A percentile compares a stretch with the other conserved stretches of the same genome.
These are phyloP conservation scores for Neurospora sp. DNA, from an alignment of 495 filamentous ascomycete species.

Conservation along the genomic window DNA sequence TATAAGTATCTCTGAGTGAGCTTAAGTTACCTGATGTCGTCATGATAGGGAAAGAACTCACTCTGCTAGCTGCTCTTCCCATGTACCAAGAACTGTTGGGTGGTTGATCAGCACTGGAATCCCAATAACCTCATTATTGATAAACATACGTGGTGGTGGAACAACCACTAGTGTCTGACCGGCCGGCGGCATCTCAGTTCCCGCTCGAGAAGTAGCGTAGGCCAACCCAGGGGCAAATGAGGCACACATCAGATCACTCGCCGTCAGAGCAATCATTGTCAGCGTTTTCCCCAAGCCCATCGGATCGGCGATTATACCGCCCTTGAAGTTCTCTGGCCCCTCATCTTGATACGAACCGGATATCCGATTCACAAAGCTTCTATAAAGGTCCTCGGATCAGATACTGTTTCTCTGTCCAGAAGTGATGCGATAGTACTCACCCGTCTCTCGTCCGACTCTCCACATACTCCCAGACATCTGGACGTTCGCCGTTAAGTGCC, in stretches of 20 bases:
- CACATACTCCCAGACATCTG: conserved; percentile 17
- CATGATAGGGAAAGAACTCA: background rate
- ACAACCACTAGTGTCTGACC: conserved; percentile 19
- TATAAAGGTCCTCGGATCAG: background rate
- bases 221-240: background rate
- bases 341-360: conserved; percentile 9
- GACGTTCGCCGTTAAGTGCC: conserved; percentile 4
- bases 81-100: conserved; percentile 22
- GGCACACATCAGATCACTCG: conserved; percentile 6
- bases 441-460: conserved; percentile 5
- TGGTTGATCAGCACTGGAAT: background rate
- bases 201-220: background rate
- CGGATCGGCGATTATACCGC: conserved; percentile 31
- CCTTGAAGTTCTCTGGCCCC: conserved; percentile 19
- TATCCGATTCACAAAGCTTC: conserved; percentile 21
- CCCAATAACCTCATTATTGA: background rate
- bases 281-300: conserved; percentile 36
- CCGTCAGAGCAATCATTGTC: conserved; percentile 29
- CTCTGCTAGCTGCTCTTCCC: conserved; percentile 25
- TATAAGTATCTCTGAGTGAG: conserved; percentile 1
- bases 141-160: conserved; percentile 25
- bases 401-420: background rate
- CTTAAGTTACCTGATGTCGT: background rate
- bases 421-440: conserved; percentile 1
- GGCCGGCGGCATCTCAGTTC: background rate